These are phyloP conservation scores for Nemania abortiva DNA, from an alignment of 2,329 filamentous ascomycete genomes.

Conservation along the genomic window DNA sequence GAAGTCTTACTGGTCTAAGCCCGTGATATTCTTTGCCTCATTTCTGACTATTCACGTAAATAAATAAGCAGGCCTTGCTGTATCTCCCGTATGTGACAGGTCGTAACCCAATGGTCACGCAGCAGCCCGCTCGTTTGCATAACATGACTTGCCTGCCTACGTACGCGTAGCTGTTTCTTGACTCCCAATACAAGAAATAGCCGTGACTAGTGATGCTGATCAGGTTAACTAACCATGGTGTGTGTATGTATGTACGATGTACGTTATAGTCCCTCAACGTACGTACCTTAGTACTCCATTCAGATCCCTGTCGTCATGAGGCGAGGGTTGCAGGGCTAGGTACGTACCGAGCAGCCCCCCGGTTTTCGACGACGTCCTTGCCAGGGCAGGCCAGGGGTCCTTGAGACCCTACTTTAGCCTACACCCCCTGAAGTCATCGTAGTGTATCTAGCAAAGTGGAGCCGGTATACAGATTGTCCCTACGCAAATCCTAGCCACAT, in stretches of 20 bases:
- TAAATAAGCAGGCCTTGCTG: neutral
- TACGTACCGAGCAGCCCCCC: constrained; percentile 21
- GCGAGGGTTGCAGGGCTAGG: constrained; percentile 19
- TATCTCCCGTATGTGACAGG: neutral
- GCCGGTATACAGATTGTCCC: neutral
- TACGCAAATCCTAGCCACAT: neutral
- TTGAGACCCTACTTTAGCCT: constrained; percentile 13
- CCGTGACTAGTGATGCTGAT: constrained; percentile 24
- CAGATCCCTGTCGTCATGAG: constrained; percentile 29
- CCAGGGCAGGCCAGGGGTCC: constrained; percentile 24
- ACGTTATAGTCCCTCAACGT: constrained; percentile 12
- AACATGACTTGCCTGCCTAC: neutral
- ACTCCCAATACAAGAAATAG: constrained; percentile 17
- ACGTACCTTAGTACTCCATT: neutral
- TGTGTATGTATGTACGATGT: neutral
- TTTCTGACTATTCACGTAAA: neutral
- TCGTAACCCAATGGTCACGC: neutral
- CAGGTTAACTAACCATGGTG: constrained; percentile 19
- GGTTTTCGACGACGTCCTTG: constrained; percentile 11
- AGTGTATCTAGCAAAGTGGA: neutral
- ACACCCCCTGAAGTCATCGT: too few species aligned
- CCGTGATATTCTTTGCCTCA: neutral
- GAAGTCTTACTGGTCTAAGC: neutral
- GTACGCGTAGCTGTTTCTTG: neutral
- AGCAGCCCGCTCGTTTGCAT: neutral